Evolutionary conservation across 2,329 filamentous ascomycete species (phyloP), one percentile per base, ranked within the genome.

Genomic region (Canariomyces notabilis): DNA sequence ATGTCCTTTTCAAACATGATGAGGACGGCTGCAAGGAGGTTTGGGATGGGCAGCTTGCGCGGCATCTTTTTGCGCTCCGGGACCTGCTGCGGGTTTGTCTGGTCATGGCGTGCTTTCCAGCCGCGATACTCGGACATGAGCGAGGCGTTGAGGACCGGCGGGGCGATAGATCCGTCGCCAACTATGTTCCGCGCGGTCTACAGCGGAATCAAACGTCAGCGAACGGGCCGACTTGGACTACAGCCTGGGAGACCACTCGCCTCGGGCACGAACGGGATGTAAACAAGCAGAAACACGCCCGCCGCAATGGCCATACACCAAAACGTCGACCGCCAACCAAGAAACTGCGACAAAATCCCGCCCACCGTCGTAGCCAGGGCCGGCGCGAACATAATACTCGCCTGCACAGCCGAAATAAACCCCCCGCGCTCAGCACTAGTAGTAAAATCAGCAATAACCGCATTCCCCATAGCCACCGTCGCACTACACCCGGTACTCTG

Each of bases 371-470:
- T 77, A 0, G 71, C 67, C 23, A 71, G 41, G 1, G 64, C 62
- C 6, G 66, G 64, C 5, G 58, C 66, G 34, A 80, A 57, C 4
- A 75, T 67, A n/a, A n/a, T n/a, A n/a, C n/a, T n/a, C n/a, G 64
- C 63, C 47, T 67, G 69, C 41, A 68, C 71, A 51, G 36, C n/a
- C n/a, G n/a, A n/a, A n/a, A 81, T 71, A 56, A 76, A 76, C 5
- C 68, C 64, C 14, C 77, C 77, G 42, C 81, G 67, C 57, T 85
- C 79, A 0, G 72, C 70, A 2, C 70, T 68, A 0, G 77, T 79
- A 1, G 72, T 70, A 8, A 81, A 64, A 52, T 84, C 80, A 1
- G 73, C 75, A 5, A 83, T 70, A 2, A 83, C 72, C 0, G 72
- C 80, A 32, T 52, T 59, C 5, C 58, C 57, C 18, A 85, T 67